Percentiles rank a stretch among this genome's conserved stretches.
Conservation (phyloP, 2,329 filamentous ascomycete genomes). For the Anthostomella pinea region DNA sequence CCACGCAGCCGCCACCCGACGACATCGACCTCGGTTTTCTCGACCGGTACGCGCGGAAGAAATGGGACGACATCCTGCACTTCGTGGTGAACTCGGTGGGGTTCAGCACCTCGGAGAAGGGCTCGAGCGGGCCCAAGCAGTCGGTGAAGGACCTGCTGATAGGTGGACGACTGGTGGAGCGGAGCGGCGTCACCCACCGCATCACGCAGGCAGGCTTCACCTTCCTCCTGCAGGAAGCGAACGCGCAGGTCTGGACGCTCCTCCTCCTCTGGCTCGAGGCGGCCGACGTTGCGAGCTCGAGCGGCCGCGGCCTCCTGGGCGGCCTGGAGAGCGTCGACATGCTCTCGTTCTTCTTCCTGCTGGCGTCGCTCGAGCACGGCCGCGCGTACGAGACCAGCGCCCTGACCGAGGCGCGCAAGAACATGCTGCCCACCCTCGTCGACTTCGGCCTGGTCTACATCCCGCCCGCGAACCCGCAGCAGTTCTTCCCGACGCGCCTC, state of each 20-base stretch:
- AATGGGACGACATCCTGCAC: conserved; percentile 95
- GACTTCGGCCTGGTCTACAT: conserved; percentile 92
- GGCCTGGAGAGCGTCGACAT: conserved; percentile 89
- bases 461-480: conserved; percentile 52
- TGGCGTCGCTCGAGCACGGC: conserved; percentile 89
- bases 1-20: conserved; percentile 57
- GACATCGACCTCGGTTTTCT: conserved; percentile 70
- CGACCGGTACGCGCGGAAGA: conserved; percentile 79
- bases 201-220: conserved; percentile 95
- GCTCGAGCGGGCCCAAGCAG: conserved; percentile 58
- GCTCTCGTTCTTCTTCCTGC: conserved; percentile 91
- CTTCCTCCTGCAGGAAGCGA: conserved; percentile 90
- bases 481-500: conserved; percentile 87
- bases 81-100: conserved; percentile 84
- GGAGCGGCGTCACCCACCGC: conserved; percentile 49
- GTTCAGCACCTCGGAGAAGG: conserved; percentile 36
- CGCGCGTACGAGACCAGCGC: conserved; percentile 85
- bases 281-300: conserved; percentile 55
- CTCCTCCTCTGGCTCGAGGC: conserved; percentile 91
- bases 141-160: conserved; percentile 83
- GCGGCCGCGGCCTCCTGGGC: conserved; percentile 39
- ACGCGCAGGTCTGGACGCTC: conserved; percentile 95
- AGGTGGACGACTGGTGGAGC: conserved; percentile 75
- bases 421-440: conserved; percentile 85
- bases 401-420: conserved; percentile 74